phyloP scores from a whole-genome alignment of 2,329 filamentous ascomycete species.

The Colletotrichum sansevieriae region DNA sequence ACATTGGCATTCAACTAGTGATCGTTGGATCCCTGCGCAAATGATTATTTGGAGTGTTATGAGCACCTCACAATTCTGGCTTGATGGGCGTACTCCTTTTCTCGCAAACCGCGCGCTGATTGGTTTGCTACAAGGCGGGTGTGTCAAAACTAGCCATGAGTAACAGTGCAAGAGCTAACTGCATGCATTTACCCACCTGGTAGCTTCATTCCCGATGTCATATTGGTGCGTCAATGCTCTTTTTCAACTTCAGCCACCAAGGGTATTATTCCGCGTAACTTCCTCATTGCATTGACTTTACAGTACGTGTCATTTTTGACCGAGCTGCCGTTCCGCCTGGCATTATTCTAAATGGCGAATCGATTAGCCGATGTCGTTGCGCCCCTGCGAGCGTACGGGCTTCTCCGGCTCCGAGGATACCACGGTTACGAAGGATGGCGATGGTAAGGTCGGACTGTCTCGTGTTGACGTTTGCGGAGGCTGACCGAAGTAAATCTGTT shows the following conservation, averaged over 20 bases:
- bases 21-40: constrained; percentile 48
- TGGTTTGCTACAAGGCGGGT: constrained; percentile 57
- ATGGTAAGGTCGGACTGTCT: constrained; percentile 36
- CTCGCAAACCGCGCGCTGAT: constrained; percentile 54
- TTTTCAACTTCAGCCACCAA: neutral
- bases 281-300: neutral
- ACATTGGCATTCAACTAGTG: constrained; percentile 29
- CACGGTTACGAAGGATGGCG: constrained; percentile 45
- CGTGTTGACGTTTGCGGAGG: neutral
- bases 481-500: constrained; percentile 15
- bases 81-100: constrained; percentile 54
- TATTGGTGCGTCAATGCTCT: constrained; percentile 29
- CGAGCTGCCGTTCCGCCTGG: constrained; percentile 44
- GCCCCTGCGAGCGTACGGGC: constrained; percentile 46
- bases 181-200: no score
- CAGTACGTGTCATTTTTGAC: constrained; percentile 45
- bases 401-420: constrained; percentile 45
- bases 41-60: constrained; percentile 42
- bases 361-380: constrained; percentile 45
- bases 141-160: no score
- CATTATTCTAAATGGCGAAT: constrained; percentile 45
- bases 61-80: constrained; percentile 45
- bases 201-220: constrained; percentile 52
- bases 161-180: no score
- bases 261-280: neutral